Conservation (phyloP, 768 basidiomycete species). For the Hericium erinaceus region DNA sequence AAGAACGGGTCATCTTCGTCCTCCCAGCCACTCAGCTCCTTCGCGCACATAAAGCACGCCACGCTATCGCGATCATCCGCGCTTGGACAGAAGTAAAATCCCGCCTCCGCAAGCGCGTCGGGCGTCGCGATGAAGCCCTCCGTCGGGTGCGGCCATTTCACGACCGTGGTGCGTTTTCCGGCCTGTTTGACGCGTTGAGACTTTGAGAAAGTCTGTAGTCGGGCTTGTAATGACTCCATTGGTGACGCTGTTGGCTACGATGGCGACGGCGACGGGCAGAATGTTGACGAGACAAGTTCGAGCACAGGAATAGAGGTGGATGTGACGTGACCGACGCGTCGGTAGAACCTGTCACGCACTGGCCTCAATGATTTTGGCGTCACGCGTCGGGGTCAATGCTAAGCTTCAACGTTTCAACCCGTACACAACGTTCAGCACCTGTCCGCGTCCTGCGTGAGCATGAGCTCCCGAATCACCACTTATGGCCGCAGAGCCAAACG, state of each 20-base stretch:
- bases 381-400: background rate
- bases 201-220: conserved; percentile 63
- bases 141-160: conserved; percentile 72
- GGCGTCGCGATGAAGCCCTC: conserved; percentile 58
- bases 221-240: conserved; percentile 17
- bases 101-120: conserved; percentile 71
- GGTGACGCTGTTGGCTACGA: background rate
- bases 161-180: conserved; percentile 33
- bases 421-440: background rate
- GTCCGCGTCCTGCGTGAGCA: background rate
- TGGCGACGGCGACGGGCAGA: background rate
- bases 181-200: conserved; percentile 45
- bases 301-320: background rate
- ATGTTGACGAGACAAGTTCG: background rate
- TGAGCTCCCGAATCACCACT: conserved; percentile 4
- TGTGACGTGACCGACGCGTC: conserved; percentile 4
- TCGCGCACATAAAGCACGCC: conserved; percentile 76
- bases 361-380: background rate
- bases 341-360: background rate
- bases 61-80: conserved; percentile 65
- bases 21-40: conserved; percentile 81
- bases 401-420: background rate
- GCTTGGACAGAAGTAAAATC: conserved; percentile 77
- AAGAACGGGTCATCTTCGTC: conserved; percentile 76
- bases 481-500: conserved; percentile 5